Evolutionary conservation across 75 land plant species (phyloP).

Genomic region (Pinus taeda): DNA sequence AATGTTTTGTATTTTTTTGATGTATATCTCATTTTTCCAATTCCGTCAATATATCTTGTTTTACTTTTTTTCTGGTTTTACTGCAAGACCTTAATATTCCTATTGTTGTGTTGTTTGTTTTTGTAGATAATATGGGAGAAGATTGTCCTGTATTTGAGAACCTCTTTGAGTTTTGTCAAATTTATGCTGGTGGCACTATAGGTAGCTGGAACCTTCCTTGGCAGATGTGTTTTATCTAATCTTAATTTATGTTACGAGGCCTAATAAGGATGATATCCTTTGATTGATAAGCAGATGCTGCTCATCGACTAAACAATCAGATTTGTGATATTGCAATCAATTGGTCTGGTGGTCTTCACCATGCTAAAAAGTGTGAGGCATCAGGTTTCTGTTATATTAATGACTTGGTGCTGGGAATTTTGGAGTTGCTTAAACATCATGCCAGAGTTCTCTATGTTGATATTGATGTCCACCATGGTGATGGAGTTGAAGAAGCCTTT

Average conservation of each 20-base stretch:
- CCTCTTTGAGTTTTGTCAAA: conserved; percentile 97
- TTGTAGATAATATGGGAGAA: conserved; percentile 97
- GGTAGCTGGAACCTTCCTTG: conserved; percentile 38
- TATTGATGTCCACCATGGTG: conserved; percentile 99
- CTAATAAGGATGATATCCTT: not conserved
- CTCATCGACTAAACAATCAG: conserved; percentile 78
- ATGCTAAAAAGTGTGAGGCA: conserved; percentile 96
- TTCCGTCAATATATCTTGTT: not conserved
- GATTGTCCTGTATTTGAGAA: conserved; percentile 99
- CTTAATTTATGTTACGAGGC: not conserved
- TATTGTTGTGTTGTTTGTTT: not conserved
- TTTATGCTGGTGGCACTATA: conserved; percentile 99
- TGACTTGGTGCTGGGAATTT: conserved; percentile 93
- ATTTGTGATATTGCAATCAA: conserved; percentile 98
- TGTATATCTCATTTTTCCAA: not conserved
- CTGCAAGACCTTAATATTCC: not conserved
- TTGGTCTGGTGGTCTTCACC: conserved; percentile 99
- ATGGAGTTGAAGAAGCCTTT: conserved; percentile 99
- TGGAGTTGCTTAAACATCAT: conserved; percentile 93
- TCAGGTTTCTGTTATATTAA: conserved; percentile 99
- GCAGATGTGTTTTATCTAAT: not conserved
- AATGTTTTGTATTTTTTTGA: conserved; percentile 3
- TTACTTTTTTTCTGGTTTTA: not conserved
- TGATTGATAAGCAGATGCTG: conserved; percentile 74
- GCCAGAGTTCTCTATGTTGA: conserved; percentile 97